Evolutionary conservation across 257 asterid species (phyloP).

Genomic region (Nicotiana noctiflora): DNA sequence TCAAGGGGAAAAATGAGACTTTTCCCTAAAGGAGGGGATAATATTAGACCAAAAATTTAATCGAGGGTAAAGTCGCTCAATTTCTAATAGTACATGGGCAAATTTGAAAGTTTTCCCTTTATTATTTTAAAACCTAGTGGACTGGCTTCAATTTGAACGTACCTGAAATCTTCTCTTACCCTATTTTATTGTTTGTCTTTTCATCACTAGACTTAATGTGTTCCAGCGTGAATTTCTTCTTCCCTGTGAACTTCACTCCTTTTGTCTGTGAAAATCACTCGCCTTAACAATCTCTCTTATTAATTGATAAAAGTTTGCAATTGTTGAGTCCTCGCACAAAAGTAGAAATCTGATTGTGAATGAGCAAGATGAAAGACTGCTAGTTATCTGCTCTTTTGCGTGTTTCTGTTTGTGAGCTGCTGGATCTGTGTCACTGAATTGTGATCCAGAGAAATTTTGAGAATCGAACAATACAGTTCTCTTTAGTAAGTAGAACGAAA

Average conservation of each 20-base stretch:
- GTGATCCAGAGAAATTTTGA: background rate
- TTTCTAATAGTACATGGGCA: too few species aligned
- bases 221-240: background rate
- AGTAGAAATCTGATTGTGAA: background rate
- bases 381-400: background rate
- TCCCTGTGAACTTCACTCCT: background rate
- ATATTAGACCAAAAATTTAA: too few species aligned
- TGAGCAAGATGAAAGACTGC: background rate
- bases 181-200: background rate
- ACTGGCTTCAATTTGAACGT: background rate
- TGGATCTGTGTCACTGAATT: background rate
- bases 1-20: too few species aligned
- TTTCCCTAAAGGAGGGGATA: too few species aligned
- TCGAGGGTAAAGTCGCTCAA: too few species aligned
- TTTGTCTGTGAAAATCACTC: background rate
- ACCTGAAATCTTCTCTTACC: background rate
- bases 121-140: background rate
- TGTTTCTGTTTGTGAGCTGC: background rate
- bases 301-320: background rate
- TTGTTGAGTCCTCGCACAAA: background rate
- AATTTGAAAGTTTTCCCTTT: too few species aligned
- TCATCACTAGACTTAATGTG: background rate
- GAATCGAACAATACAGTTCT: background rate
- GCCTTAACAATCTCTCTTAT: background rate
- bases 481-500: background rate